Evolutionary conservation across 148 eudicot species (phyloP), one percentile per base, ranked within the genome.

Genomic region (Cornus suecica): DNA sequence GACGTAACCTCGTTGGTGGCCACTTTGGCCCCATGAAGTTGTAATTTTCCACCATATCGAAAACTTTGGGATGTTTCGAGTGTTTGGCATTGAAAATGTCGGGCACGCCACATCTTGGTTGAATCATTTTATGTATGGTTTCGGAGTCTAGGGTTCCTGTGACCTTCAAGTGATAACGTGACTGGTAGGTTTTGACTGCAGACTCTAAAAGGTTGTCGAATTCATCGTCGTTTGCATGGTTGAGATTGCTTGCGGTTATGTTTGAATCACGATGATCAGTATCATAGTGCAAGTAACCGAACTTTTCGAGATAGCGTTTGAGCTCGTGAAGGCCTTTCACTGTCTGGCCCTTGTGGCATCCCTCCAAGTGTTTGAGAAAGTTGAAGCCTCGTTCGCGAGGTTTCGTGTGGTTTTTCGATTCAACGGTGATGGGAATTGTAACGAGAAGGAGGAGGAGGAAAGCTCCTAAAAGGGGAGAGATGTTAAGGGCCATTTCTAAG

Each of bases 171-270:
- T 54, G 74, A 52, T 71, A 29, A 29, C 29, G 54, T 16, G 51
- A 22, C 10, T 54, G 64, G 37, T 54, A 71, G 0, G 42, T 1
- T 56, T 25, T 71, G 25, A 71, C 37, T 3, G 74, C 74, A 27
- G 48, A n/a, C 28, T 71, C 74, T 54, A 71, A 30, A n/a, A 45
- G 51, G 0, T 71, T 65, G 10, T 71, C 74, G 25, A 71, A 71
- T 1, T 18, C 45, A 22, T 71, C 74, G 22, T 71, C 51, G 10
- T 27, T 29, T 23, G 23, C 74, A n/a, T 56, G 24, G n/a, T 37
- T 14, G 13, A 13, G 15, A 37, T n/a, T n/a, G n/a, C n/a, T n/a
- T n/a, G 42, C 9, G 9, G 34, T 32, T 2, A 10, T 37, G 9
- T 37, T 37, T 37, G 42, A 37, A 37, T 37, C 42, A 16, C n/a